These are phyloP conservation scores for Prunus fruticosa DNA, from an alignment of 306 rosid species.

Conservation along the genomic window DNA sequence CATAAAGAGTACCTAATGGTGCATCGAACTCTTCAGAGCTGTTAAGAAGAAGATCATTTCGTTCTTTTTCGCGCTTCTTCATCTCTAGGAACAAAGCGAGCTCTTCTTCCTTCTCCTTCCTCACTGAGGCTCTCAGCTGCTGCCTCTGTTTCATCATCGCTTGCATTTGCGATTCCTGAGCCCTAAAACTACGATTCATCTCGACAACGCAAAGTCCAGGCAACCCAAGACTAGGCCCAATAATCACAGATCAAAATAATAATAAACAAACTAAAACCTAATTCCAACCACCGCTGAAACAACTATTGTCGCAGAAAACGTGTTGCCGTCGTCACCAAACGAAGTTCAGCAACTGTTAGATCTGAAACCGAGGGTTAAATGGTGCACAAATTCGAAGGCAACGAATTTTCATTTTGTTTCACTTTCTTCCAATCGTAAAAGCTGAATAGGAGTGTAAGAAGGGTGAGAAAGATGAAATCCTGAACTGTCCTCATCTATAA, in stretches of 20 bases:
- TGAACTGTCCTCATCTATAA: not conserved
- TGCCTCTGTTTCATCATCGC: conserved; percentile 61
- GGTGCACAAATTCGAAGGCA: conserved; percentile 5
- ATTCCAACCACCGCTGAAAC: conserved; percentile 25
- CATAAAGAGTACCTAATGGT: conserved; percentile 49
- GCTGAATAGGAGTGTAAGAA: not conserved
- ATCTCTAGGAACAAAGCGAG: conserved; percentile 81
- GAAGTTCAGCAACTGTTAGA: conserved; percentile 27
- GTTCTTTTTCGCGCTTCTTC: conserved; percentile 88
- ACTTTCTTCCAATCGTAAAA: not conserved
- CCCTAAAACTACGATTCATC: conserved; percentile 93
- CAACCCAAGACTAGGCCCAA: conserved; percentile 8
- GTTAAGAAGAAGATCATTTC: conserved; percentile 75
- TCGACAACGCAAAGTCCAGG: conserved; percentile 27
- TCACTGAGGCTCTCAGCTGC: conserved; percentile 44
- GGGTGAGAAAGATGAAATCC: conserved; percentile 12
- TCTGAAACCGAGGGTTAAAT: conserved; percentile 26
- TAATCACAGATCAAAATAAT: conserved; percentile 20
- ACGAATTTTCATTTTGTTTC: not conserved
- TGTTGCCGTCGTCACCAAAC: conserved; percentile 1
- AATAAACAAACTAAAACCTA: conserved; percentile 21
- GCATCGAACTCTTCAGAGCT: conserved; percentile 66
- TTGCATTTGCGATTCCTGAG: conserved; percentile 72
- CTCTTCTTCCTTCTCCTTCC: conserved; percentile 86
- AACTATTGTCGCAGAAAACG: conserved; percentile 24